A percentile compares a stretch with the other conserved stretches of the same genome.
Conservation (phyloP, 345 rosid genomes). For the Melastoma malabathricum region DNA sequence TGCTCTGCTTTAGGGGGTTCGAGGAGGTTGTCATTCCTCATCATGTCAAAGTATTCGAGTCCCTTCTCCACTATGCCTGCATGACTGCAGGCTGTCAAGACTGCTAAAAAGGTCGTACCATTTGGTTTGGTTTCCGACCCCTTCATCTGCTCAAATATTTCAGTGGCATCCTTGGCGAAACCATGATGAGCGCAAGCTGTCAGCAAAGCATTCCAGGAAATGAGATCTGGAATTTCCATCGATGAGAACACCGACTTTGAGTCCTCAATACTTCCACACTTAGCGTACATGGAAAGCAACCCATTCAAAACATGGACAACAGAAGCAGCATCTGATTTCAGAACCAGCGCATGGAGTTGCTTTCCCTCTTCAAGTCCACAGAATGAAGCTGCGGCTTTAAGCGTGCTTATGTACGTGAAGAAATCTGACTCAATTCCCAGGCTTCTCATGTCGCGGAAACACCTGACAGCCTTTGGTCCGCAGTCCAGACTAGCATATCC, state of each 20-base stretch:
- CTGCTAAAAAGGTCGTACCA: slow-evolving; percentile 22
- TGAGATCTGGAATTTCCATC: slow-evolving; percentile 16
- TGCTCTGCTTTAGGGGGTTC: slow-evolving; percentile 21
- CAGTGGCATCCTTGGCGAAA: slow-evolving; percentile 15
- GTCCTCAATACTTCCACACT: slow-evolving; percentile 19
- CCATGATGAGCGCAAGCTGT: slow-evolving; percentile 23
- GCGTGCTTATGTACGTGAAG: slow-evolving; percentile 15
- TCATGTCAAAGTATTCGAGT: slow-evolving; percentile 19
- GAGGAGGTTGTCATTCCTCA: slow-evolving; percentile 6
- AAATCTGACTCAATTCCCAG: slow-evolving; percentile 14
- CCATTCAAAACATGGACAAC: slow-evolving; percentile 18
- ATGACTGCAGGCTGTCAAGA: slow-evolving; percentile 27
- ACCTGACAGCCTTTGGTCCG: slow-evolving; percentile 13
- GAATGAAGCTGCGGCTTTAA: slow-evolving; percentile 17
- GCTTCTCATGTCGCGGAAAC: slow-evolving; percentile 19
- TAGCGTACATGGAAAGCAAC: slow-evolving; percentile 26
- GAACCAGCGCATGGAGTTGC: slow-evolving; percentile 19
- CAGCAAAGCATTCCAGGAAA: slow-evolving; percentile 30
- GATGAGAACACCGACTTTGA: slow-evolving; percentile 15
- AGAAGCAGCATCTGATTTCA: slow-evolving; percentile 16
- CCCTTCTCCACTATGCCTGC: slow-evolving; percentile 26
- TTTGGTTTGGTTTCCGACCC: slow-evolving; percentile 16
- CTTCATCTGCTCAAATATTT: slow-evolving; percentile 24
- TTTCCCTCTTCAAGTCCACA: slow-evolving; percentile 20
- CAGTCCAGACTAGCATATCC: slow-evolving; percentile 20